phyloP scores from a whole-genome alignment of 768 basidiomycete species.

The Boletus vinaceobasis region DNA sequence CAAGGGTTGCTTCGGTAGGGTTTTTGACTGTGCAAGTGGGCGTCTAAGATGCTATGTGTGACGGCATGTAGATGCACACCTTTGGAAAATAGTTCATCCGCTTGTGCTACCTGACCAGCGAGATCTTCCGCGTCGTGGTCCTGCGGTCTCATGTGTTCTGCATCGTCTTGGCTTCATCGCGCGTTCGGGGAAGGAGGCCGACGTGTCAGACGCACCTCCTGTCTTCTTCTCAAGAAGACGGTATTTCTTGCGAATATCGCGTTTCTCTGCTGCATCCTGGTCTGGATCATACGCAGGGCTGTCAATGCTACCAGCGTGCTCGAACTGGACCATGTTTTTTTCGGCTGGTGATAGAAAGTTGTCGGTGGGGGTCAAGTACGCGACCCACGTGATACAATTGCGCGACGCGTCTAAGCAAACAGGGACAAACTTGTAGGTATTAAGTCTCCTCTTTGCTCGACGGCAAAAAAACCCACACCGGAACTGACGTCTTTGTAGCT shows the following conservation, averaged over 20 bases:
- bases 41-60: background rate
- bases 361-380: background rate
- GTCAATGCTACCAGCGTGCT: slow-evolving; percentile 7
- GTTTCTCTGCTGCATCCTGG: slow-evolving; percentile 78
- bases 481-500: background rate
- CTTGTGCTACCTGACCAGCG: slow-evolving; percentile 50
- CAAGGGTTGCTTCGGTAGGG: slow-evolving; percentile 86
- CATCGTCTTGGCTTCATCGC: background rate
- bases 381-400: slow-evolving; percentile 17
- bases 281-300: slow-evolving; percentile 72
- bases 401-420: slow-evolving; percentile 26
- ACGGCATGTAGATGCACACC: slow-evolving; percentile 35
- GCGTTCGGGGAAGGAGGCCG: background rate
- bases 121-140: slow-evolving; percentile 57
- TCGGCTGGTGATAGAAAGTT: background rate
- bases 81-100: slow-evolving; percentile 62
- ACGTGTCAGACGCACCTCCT: slow-evolving; percentile 48
- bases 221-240: slow-evolving; percentile 60
- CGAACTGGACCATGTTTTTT: slow-evolving; percentile 18
- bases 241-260: slow-evolving; percentile 69
- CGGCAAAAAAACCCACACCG: background rate
- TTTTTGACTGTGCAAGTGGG: slow-evolving; percentile 54
- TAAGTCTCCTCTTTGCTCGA: background rate
- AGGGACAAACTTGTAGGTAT: too few relatives aligned
- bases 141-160: slow-evolving; percentile 50